These are phyloP conservation scores for Neostapfia colusana DNA, from an alignment of 176 grass and related monocot species.

Conservation along the genomic window DNA sequence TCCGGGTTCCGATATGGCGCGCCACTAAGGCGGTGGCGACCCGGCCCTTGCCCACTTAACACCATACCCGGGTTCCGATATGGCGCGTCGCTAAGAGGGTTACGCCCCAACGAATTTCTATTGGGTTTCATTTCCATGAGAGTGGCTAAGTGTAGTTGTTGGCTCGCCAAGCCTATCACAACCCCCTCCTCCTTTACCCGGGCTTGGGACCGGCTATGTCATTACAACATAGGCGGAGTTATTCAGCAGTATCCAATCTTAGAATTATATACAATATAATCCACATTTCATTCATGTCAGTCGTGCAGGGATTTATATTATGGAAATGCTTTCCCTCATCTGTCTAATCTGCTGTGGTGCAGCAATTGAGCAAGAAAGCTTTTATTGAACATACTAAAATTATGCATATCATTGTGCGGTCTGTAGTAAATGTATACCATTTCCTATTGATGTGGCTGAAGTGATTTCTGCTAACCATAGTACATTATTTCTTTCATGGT, in stretches of 20 bases:
- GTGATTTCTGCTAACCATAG: not conserved
- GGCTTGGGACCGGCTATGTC: no score
- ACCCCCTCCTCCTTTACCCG: no score
- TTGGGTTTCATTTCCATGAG: no score
- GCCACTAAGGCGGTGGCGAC: no score
- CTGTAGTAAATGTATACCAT: not conserved
- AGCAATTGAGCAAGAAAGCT: not conserved
- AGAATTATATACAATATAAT: not conserved
- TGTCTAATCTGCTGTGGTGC: not conserved
- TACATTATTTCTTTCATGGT: not conserved
- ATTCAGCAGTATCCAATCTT: constrained; percentile 3
- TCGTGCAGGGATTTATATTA: not conserved
- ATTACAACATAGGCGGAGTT: no score
- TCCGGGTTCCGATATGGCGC: no score
- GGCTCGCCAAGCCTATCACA: no score
- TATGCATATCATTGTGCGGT: not conserved
- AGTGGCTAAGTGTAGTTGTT: no score
- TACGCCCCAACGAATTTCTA: no score
- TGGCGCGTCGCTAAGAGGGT: no score
- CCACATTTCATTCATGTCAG: not conserved
- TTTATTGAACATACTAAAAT: not conserved
- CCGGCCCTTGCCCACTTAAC: no score
- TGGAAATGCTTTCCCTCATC: not conserved
- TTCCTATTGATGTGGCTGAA: not conserved
- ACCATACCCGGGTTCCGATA: no score